These are phyloP conservation scores for Phoenix dactylifera DNA, from an alignment of 176 grass and related monocot genomes.

Conservation along the genomic window DNA sequence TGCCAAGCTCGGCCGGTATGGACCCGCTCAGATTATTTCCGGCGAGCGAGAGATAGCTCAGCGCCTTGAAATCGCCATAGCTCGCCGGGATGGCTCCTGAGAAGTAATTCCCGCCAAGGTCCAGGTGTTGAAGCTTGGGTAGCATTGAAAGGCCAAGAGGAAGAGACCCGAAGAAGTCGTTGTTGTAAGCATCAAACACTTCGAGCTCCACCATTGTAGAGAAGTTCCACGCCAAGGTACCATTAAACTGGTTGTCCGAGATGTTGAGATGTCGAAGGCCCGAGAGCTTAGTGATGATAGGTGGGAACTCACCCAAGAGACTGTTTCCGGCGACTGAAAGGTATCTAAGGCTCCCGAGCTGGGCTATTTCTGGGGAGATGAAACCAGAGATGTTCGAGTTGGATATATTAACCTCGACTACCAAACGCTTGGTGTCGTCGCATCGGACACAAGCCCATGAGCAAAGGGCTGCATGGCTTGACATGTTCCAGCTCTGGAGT, in stretches of 20 bases:
- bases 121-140: slow-evolving; percentile 33
- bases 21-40: slow-evolving; percentile 46
- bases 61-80: slow-evolving; percentile 29
- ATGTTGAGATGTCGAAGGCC: slow-evolving; percentile 47
- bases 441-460: slow-evolving; percentile 48
- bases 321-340: slow-evolving; percentile 37
- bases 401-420: slow-evolving; percentile 53
- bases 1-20: slow-evolving; percentile 42
- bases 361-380: slow-evolving; percentile 28
- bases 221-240: slow-evolving; percentile 32
- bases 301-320: slow-evolving; percentile 24
- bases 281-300: slow-evolving; percentile 14
- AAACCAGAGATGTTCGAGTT: slow-evolving; percentile 44
- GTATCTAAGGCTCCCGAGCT: slow-evolving; percentile 21
- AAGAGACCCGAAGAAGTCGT: slow-evolving; percentile 48
- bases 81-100: slow-evolving; percentile 32
- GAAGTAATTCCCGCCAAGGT: slow-evolving; percentile 84
- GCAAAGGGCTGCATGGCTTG: slow-evolving; percentile 35
- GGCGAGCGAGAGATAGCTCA: slow-evolving; percentile 51
- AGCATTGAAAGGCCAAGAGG: slow-evolving; percentile 1
- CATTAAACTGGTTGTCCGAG: slow-evolving; percentile 82
- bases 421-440: slow-evolving; percentile 9
- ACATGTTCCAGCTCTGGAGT: slow-evolving; percentile 31
- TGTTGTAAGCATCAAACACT: slow-evolving; percentile 69
- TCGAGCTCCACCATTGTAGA: slow-evolving; percentile 22